These are phyloP conservation scores for Sugiyamaella valdiviana DNA, from an alignment of 805 yeast species.

Conservation along the genomic window DNA sequence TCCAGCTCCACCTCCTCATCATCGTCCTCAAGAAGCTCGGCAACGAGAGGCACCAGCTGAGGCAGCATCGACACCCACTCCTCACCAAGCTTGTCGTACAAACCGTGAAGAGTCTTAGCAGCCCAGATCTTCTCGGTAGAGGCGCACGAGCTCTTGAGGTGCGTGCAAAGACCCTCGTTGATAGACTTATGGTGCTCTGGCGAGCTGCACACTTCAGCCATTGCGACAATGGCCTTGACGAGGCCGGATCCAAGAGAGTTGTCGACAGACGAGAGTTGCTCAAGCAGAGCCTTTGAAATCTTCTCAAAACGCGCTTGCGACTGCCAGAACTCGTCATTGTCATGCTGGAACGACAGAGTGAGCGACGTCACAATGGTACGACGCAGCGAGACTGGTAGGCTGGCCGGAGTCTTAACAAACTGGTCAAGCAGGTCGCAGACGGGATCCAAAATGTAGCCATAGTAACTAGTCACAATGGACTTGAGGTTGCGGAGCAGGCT, in stretches of 20 bases:
- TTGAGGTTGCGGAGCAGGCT: constrained; percentile 76
- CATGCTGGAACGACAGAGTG: constrained; percentile 76
- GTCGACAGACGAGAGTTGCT: constrained; percentile 64
- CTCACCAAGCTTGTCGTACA: constrained; percentile 89
- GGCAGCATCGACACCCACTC: constrained; percentile 89
- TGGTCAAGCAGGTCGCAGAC: constrained; percentile 51
- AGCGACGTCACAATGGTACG: constrained; percentile 69
- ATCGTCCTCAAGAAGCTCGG: constrained; percentile 92
- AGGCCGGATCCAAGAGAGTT: constrained; percentile 70
- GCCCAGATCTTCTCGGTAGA: constrained; percentile 72
- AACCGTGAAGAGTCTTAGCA: constrained; percentile 64
- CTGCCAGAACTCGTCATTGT: constrained; percentile 93
- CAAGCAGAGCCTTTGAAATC: constrained; percentile 54
- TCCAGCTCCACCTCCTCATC: constrained; percentile 89
- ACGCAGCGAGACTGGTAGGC: constrained; percentile 50
- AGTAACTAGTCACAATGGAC: constrained; percentile 84
- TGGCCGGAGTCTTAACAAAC: constrained; percentile 29
- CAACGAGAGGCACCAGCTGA: constrained; percentile 90
- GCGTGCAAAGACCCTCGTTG: constrained; percentile 55
- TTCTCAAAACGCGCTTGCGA: constrained; percentile 76
- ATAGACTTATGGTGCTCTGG: constrained; percentile 66
- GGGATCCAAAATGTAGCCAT: constrained; percentile 77
- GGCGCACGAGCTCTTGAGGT: constrained; percentile 51
- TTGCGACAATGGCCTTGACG: constrained; percentile 70
- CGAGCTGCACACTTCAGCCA: constrained; percentile 55